phyloP scores from a whole-genome alignment of 2,329 filamentous ascomycete genomes.

The Dactylellina leptospora region DNA sequence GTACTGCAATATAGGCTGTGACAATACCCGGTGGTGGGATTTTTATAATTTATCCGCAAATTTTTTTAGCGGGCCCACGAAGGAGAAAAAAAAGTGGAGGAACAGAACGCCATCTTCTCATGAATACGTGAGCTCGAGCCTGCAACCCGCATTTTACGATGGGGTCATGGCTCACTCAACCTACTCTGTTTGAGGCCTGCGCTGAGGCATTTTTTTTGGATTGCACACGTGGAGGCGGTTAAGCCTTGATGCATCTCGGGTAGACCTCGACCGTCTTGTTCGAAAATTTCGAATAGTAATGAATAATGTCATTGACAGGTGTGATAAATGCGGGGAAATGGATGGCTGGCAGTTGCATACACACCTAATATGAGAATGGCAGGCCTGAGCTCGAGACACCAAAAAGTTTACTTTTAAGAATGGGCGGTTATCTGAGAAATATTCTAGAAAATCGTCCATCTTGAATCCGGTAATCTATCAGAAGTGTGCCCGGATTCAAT shows the following conservation, averaged over 20 bases:
- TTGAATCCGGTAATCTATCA: too few relatives aligned
- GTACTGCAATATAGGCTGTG: constrained; percentile 39
- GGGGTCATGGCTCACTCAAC: constrained; percentile 21
- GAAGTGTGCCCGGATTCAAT: too few relatives aligned
- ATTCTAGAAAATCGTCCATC: too few relatives aligned
- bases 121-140: constrained; percentile 28
- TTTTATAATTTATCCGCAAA: constrained; percentile 45
- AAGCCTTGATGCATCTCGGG: constrained; percentile 19
- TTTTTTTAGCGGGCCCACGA: constrained; percentile 49
- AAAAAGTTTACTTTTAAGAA: too few relatives aligned
- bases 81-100: too few relatives aligned
- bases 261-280: constrained; percentile 4
- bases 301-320: too few relatives aligned
- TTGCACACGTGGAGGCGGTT: constrained; percentile 44
- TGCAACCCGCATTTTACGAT: constrained; percentile 27
- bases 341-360: neutral
- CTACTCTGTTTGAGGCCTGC: constrained; percentile 8
- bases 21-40: constrained; percentile 14
- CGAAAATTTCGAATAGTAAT: too few relatives aligned
- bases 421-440: too few relatives aligned
- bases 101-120: too few relatives aligned
- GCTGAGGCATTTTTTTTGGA: constrained; percentile 42
- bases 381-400: too few relatives aligned
- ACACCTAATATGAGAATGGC: neutral
- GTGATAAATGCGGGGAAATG: constrained; percentile 12